Percentiles rank a stretch among this genome's conserved stretches.
Evolutionary conservation across 371 early-diverging fungal genomes (phyloP).

Genomic region (Phascolomyces articulosus): DNA sequence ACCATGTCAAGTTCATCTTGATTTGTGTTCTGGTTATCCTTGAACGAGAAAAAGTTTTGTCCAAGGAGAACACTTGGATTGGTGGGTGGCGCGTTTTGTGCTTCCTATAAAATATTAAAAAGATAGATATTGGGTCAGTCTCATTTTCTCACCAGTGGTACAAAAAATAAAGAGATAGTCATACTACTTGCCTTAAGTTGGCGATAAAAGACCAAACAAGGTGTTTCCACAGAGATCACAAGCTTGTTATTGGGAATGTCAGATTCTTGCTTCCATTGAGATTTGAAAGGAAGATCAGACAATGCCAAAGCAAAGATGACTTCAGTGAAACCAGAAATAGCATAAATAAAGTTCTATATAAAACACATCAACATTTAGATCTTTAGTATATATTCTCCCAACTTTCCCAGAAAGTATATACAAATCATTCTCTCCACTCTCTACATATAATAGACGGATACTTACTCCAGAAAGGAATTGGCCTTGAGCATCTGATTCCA

Average conservation of each 20-base stretch:
- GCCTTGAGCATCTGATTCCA: constrained; percentile 24
- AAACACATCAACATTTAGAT: too few species aligned
- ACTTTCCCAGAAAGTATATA: too few species aligned
- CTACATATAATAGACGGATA: background rate
- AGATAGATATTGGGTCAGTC: too few species aligned
- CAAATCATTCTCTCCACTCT: too few species aligned
- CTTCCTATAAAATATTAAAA: constrained; percentile 3
- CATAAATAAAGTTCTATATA: constrained; percentile 47
- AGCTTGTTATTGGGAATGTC: constrained; percentile 23
- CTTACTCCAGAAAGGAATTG: constrained; percentile 48
- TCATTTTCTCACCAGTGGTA: background rate
- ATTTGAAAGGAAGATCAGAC: constrained; percentile 45
- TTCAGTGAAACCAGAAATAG: constrained; percentile 34
- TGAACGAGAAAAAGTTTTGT: constrained; percentile 32
- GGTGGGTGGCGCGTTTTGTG: background rate
- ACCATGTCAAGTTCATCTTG: constrained; percentile 31
- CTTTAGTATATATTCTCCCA: too few species aligned
- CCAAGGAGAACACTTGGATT: constrained; percentile 30
- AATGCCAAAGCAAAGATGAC: constrained; percentile 47
- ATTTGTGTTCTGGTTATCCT: background rate
- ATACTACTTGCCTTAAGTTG: constrained; percentile 25
- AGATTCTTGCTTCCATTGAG: constrained; percentile 21
- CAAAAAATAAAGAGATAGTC: too few species aligned
- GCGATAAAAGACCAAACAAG: constrained; percentile 52
- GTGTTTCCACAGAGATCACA: constrained; percentile 27